Evolutionary conservation across 805 yeast species (phyloP).

Genomic region (Geotrichum ghanense): DNA sequence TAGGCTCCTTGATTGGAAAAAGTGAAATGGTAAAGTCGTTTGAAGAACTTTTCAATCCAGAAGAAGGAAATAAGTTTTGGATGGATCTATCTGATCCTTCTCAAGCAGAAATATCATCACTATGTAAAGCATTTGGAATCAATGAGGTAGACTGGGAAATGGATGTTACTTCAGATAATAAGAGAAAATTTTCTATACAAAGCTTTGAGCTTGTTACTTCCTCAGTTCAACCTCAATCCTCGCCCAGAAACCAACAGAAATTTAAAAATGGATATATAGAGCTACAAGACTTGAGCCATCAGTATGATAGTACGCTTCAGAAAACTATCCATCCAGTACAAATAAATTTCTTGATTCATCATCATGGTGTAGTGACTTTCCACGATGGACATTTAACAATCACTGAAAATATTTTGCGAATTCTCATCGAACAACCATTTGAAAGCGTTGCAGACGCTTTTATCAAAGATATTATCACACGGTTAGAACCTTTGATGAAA

Average conservation of each 20-base stretch:
- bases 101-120: not conserved
- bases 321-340: no score
- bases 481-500: not conserved
- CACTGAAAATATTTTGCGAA: no score
- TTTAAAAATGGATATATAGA: not conserved
- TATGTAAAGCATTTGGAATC: not conserved
- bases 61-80: not conserved
- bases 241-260: not conserved
- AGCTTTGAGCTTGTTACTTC: not conserved
- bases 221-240: no score
- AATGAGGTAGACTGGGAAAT: not conserved
- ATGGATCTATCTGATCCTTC: not conserved
- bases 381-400: no score
- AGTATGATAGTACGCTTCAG: no score
- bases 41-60: not conserved
- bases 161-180: not conserved
- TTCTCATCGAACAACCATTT: not conserved
- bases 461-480: not conserved
- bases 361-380: no score
- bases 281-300: no score
- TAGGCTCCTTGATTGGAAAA: not conserved
- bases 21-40: not conserved
- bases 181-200: not conserved
- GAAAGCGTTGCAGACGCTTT: not conserved
- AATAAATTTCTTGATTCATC: no score